Conservation (phyloP, 805 yeast species). For the Scheffersomyces lignosus region DNA sequence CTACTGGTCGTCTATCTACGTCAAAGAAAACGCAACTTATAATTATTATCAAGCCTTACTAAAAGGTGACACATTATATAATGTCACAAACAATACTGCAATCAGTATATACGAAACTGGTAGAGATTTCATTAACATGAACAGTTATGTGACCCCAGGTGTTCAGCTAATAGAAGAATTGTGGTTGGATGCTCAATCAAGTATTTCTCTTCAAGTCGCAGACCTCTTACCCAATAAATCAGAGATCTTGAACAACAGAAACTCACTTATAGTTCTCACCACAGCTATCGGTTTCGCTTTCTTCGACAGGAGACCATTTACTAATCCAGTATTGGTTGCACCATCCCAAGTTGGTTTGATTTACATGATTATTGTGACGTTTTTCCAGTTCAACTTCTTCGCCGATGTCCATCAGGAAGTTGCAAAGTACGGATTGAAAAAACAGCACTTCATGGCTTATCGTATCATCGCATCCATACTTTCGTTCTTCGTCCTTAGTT, state of each 20-base stretch:
- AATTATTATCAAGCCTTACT: conserved; percentile 41
- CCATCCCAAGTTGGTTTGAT: conserved; percentile 77
- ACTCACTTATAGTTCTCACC: conserved; percentile 19
- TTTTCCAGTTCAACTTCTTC: conserved; percentile 68
- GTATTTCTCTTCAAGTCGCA: conserved; percentile 19
- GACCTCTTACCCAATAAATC: conserved; percentile 13
- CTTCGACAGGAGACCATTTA: conserved; percentile 52
- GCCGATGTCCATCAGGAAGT: conserved; percentile 51
- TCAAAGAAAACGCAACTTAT: conserved; percentile 48
- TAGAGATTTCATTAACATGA: conserved; percentile 56
- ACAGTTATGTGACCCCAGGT: conserved; percentile 40
- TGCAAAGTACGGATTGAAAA: conserved; percentile 42
- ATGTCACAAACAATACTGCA: conserved; percentile 30
- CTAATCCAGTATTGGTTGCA: conserved; percentile 53
- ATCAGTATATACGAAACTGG: conserved; percentile 59
- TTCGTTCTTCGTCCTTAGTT: conserved; percentile 56
- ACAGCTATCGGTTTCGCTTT: conserved; percentile 34
- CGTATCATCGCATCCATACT: conserved; percentile 51
- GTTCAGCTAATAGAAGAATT: conserved; percentile 34
- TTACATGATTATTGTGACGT: conserved; percentile 67
- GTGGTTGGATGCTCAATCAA: conserved; percentile 26
- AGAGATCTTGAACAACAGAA: conserved; percentile 9
- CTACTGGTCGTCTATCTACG: conserved; percentile 65
- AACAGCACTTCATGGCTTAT: conserved; percentile 49
- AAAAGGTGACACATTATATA: conserved; percentile 27